Evolutionary conservation across 2,329 filamentous ascomycete genomes (phyloP).

Genomic region (Westerdykella sp.): DNA sequence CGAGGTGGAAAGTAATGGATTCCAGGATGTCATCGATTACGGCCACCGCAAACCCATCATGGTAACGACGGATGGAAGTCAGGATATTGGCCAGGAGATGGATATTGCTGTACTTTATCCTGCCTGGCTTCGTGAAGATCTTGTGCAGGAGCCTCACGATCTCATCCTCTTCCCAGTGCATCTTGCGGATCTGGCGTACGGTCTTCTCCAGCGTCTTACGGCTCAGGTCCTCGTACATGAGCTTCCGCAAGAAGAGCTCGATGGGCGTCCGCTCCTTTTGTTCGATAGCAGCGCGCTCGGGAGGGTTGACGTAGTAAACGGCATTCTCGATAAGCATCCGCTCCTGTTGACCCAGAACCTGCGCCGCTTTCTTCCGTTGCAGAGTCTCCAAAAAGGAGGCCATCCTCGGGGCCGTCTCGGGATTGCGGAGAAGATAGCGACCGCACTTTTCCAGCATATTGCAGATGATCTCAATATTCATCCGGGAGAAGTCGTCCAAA

Average conservation of each 20-base stretch:
- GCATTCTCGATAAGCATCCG: conserved; percentile 98
- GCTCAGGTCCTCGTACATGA: conserved; percentile 89
- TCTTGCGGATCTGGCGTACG: conserved; percentile 84
- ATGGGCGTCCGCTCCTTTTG: conserved; percentile 94
- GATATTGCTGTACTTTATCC: conserved; percentile 96
- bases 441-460: conserved; percentile 95
- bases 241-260: conserved; percentile 85
- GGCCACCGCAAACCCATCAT: conserved; percentile 83
- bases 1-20: conserved; percentile 77
- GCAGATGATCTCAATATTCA: conserved; percentile 99
- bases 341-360: conserved; percentile 92
- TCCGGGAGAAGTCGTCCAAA: conserved; percentile 92
- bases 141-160: conserved; percentile 76
- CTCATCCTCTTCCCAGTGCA: conserved; percentile 95
- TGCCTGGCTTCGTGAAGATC: conserved; percentile 91
- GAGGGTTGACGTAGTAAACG: conserved; percentile 95
- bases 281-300: conserved; percentile 85
- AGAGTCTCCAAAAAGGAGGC: conserved; percentile 87
- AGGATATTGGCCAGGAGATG: conserved; percentile 87
- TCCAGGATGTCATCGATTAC: conserved; percentile 90
- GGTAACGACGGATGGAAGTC: conserved; percentile 82
- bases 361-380: conserved; percentile 90
- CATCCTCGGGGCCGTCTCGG: conserved; percentile 91
- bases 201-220: conserved; percentile 92
- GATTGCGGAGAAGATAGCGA: conserved; percentile 84